Evolutionary conservation across 306 rosid genomes (phyloP), one percentile per base, ranked within the genome.

Genomic region (Vigna nakashimae): DNA sequence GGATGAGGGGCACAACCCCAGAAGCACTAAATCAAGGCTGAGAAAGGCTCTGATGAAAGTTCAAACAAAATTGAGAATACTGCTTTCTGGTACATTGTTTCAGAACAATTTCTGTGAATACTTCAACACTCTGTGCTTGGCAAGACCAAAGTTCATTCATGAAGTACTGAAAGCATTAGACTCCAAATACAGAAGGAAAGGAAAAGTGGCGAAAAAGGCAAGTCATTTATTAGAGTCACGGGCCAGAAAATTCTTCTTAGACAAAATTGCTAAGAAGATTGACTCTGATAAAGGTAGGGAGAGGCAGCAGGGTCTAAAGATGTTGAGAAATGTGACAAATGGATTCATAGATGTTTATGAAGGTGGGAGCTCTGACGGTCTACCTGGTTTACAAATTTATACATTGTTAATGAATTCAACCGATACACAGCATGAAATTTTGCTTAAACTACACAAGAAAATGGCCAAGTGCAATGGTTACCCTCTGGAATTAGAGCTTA

Each of bases 1-100:
- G 38, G 98, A 95, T 63, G 98, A 95, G 83, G 98, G 98, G 53
- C 98, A 95, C 87, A 95, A 92, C 73, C 98, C 98, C 11, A 87
- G 98, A 83, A 95, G 98, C 77, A 95, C 97, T 2, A 91, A 92
- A 75, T 95, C 98, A 26, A 80, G 97, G 88, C 70, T 95, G 90
- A 87, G 98, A 79, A 95, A 91, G 77, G 91, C 69, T 73, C 82
- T 95, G 86, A 95, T 95, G 98, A 95, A 92, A 87, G 97, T 91
- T 2, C 88, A 89, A 26, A 95, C 98, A 5, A 91, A 92, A n/a
- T 68, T 88, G 82, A 84, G 98, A 84, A 80, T 94, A 71, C 66
- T 94, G 82, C 98, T 94, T 51, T 92, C 98, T 2, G 98, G 98
- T 65, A 95, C 98, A 49, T 79, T 95, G 86, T 95, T 95, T 81